phyloP scores from a whole-genome alignment of 768 basidiomycete species.

The Suillus subaureus region DNA sequence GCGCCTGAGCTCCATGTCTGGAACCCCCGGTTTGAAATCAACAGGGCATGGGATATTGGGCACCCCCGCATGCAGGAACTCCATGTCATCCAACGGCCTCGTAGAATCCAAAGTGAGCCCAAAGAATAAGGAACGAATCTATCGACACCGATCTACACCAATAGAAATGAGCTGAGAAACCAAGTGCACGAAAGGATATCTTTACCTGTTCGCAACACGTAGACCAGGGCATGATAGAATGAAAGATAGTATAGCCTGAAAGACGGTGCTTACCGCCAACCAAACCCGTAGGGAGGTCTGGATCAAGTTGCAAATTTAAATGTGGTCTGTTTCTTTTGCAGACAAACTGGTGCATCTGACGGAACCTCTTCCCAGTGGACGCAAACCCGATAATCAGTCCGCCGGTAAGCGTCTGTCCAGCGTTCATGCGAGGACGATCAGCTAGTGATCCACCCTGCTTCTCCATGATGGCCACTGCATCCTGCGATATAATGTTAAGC shows the following conservation, averaged over 20 bases:
- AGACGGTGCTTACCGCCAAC: constrained; percentile 26
- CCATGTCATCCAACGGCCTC: neutral
- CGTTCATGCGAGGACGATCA: neutral
- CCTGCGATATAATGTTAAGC: neutral
- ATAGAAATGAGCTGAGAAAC: neutral
- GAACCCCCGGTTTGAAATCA: neutral
- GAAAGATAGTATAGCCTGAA: neutral
- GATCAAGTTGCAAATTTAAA: neutral
- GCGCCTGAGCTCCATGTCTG: neutral
- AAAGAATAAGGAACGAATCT: no score
- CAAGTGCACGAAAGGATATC: neutral
- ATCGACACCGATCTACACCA: constrained; percentile 35
- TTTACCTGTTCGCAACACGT: neutral
- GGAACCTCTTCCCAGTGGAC: neutral
- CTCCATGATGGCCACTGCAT: neutral
- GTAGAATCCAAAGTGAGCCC: neutral
- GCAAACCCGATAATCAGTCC: neutral
- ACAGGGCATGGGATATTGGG: neutral
- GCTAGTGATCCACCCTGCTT: neutral
- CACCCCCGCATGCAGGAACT: neutral
- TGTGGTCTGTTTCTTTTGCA: neutral
- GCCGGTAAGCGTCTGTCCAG: neutral
- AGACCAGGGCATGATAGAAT: constrained; percentile 27
- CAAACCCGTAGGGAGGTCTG: constrained; percentile 49
- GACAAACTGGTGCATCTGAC: neutral